Evolutionary conservation across 2,329 filamentous ascomycete genomes (phyloP), one percentile per base, ranked within the genome.

Genomic region (Penicillium griseofulvum): DNA sequence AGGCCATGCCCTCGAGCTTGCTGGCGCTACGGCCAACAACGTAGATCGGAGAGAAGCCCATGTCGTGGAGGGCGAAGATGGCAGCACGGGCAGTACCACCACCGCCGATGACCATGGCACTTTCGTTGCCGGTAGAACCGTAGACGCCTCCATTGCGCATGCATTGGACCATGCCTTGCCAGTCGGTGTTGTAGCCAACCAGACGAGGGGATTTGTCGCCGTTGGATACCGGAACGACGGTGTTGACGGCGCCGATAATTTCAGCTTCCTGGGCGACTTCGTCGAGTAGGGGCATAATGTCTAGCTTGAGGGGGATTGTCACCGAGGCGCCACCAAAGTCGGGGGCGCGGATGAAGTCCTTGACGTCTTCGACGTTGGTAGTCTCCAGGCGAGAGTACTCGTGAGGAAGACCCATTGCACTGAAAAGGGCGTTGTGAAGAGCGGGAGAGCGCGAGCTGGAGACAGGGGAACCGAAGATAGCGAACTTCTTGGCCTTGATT

Each of bases 311-410:
- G 0, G 94, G 94, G 48, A 99, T 97, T 0, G 94, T 99, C 43
- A 99, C 91, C 3, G 91, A 97, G 3, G 90, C 93, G 55, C 94
- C 94, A 8, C 94, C 94, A 69, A 99, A 99, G 62, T 88, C 81
- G 1, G 87, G 78, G 1, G 85, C 77, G 8, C 83, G 83, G 56
- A 99, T 87, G 47, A 90, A 75, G 2, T 83, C 76, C 61, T 79
- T 77, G 4, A 96, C 78, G 34, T 88, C 77, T 45, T 77, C 73
- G 10, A 79, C 83, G 29, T 81, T 75, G 60, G 86, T 83, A 0
- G 92, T 96, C 76, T 97, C 94, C 34, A 87, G 78, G 8, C 85
- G 79, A 8, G 79, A 78, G 74, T 99, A 99, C n/a, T 81, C 68
- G 68, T 99, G 91, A 10, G 94, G 93, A 37, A 99, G 80, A 4